These are phyloP conservation scores for Trichophyton equinum DNA, from an alignment of 2,329 filamentous ascomycete genomes.

Conservation along the genomic window DNA sequence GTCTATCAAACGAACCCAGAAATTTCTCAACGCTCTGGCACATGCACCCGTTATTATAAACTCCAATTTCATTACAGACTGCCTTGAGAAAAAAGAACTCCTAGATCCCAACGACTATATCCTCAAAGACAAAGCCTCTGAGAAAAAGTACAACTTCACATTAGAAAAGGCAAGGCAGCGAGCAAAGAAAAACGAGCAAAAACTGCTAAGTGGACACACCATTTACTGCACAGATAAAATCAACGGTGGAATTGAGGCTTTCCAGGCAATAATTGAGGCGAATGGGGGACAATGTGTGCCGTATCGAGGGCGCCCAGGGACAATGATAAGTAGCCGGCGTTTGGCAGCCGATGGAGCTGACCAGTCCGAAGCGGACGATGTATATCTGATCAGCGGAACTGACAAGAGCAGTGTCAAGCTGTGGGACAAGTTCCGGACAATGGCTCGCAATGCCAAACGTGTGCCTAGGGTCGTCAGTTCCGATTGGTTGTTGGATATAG, in stretches of 20 bases:
- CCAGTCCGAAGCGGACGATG: conserved; percentile 47
- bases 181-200: conserved; percentile 63
- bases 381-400: conserved; percentile 69
- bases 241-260: conserved; percentile 69
- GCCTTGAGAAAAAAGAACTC: conserved; percentile 55
- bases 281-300: conserved; percentile 76
- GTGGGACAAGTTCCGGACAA: conserved; percentile 67
- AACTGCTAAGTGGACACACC: conserved; percentile 60
- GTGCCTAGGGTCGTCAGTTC: conserved; percentile 65
- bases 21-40: conserved; percentile 81
- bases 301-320: conserved; percentile 61
- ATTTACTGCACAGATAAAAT: conserved; percentile 78
- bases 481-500: conserved; percentile 83
- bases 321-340: conserved; percentile 52
- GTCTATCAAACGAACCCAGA: conserved; percentile 74
- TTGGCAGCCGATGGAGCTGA: conserved; percentile 23
- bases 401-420: conserved; percentile 55
- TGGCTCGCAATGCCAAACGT: conserved; percentile 68
- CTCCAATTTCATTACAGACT: conserved; percentile 65
- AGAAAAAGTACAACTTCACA: conserved; percentile 57
- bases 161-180: conserved; percentile 55
- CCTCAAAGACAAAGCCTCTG: conserved; percentile 59
- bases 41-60: conserved; percentile 66
- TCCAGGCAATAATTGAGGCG: conserved; percentile 69
- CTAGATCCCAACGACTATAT: conserved; percentile 53